phyloP scores from a whole-genome alignment of 257 asterid genomes.

The Gentiana macrophylla region DNA sequence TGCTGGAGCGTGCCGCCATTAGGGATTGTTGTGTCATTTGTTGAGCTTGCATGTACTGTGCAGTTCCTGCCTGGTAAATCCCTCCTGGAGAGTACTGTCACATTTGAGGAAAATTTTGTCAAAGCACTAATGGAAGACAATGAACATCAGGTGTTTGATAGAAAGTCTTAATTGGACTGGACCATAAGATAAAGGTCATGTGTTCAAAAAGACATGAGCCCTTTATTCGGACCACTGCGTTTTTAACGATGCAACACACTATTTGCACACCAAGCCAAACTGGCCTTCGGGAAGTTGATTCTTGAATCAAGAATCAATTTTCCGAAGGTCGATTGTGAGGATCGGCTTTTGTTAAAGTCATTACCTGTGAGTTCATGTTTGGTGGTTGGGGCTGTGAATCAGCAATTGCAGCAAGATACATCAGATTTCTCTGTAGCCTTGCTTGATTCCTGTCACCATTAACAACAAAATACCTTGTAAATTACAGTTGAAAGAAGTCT shows the following conservation, averaged over 20 bases:
- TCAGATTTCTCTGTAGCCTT: constrained; percentile 76
- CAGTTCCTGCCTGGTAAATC: constrained; percentile 49
- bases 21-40: constrained; percentile 68
- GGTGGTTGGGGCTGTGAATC: constrained; percentile 96
- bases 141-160: background rate
- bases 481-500: too few relatives aligned
- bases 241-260: too few relatives aligned
- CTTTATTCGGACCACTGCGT: too few relatives aligned
- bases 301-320: too few relatives aligned
- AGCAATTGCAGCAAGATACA: constrained; percentile 97
- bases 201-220: too few relatives aligned
- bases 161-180: too few relatives aligned
- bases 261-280: background rate
- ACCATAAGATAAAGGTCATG: too few relatives aligned
- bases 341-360: background rate
- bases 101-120: background rate
- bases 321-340: too few relatives aligned
- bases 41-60: constrained; percentile 16
- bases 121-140: background rate
- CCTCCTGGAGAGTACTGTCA: constrained; percentile 50
- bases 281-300: too few relatives aligned
- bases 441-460: constrained; percentile 60
- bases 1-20: constrained; percentile 74
- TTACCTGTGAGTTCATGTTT: constrained; percentile 79
- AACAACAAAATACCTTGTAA: background rate